phyloP scores from a whole-genome alignment of 805 yeast species.

The Ogataea neopini region DNA sequence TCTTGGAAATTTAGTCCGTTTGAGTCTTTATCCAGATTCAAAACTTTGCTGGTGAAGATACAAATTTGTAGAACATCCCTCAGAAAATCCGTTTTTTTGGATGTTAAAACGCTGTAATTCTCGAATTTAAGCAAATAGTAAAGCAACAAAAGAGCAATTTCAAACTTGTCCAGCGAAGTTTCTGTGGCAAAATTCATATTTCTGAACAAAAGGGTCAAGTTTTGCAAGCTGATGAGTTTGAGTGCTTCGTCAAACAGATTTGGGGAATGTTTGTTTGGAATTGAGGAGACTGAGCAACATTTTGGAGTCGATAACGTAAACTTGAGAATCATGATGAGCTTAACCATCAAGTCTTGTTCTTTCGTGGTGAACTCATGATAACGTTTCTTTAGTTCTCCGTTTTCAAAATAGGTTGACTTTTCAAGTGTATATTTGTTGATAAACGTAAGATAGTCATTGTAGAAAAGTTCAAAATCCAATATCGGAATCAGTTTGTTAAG shows the following conservation, averaged over 20 bases:
- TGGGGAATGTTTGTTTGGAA: conserved; percentile 30
- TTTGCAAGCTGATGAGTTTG: conserved; percentile 36
- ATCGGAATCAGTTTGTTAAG: conserved; percentile 56
- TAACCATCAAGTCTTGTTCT: conserved; percentile 44
- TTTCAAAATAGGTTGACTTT: conserved; percentile 39
- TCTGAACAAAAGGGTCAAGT: conserved; percentile 47
- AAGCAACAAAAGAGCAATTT: conserved; percentile 49
- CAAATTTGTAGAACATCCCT: conserved; percentile 48
- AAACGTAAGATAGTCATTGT: conserved; percentile 53
- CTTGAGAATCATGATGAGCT: conserved; percentile 54
- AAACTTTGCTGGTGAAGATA: conserved; percentile 40
- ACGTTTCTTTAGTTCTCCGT: conserved; percentile 42
- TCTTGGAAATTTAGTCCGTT: conserved; percentile 11
- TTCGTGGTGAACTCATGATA: conserved; percentile 34
- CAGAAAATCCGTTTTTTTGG: conserved; percentile 32
- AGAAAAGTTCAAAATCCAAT: conserved; percentile 53
- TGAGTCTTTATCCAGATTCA: conserved; percentile 42
- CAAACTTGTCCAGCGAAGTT: conserved; percentile 48
- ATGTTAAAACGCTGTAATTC: conserved; percentile 29
- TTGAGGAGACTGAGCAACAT: conserved; percentile 21
- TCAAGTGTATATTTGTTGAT: conserved; percentile 39
- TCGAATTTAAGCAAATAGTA: conserved; percentile 47
- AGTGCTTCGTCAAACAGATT: conserved; percentile 36
- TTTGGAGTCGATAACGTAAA: conserved; percentile 45
- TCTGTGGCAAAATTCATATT: conserved; percentile 47